Conservation (phyloP, 2,329 filamentous ascomycete genomes). For the Aspergillus versicolor region DNA sequence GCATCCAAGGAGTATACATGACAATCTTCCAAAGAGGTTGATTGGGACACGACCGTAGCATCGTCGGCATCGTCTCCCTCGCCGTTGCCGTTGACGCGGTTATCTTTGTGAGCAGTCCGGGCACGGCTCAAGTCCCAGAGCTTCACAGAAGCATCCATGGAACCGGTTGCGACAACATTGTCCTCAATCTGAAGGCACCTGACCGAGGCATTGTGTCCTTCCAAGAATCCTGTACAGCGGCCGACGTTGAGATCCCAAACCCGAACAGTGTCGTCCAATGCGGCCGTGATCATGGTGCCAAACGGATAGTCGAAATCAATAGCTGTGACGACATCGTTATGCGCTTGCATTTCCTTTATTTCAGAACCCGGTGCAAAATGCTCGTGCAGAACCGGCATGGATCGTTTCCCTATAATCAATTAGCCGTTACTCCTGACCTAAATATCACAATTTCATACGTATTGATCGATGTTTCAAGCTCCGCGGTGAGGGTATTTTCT, state of each 20-base stretch:
- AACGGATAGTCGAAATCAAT: constrained; percentile 98
- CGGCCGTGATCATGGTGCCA: constrained; percentile 88
- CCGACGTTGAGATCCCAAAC: constrained; percentile 97
- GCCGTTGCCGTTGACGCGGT: constrained; percentile 48
- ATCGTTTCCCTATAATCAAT: constrained; percentile 56
- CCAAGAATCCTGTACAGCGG: constrained; percentile 84
- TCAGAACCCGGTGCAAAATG: constrained; percentile 86
- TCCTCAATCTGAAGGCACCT: constrained; percentile 90
- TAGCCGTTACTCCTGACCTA: constrained; percentile 26
- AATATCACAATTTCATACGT: constrained; percentile 26
- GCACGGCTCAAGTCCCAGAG: constrained; percentile 93
- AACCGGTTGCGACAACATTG: constrained; percentile 91
- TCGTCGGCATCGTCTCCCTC: constrained; percentile 38
- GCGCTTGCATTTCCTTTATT: constrained; percentile 85
- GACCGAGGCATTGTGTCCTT: constrained; percentile 93
- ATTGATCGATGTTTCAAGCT: constrained; percentile 49
- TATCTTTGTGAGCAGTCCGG: constrained; percentile 68
- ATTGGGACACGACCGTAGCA: constrained; percentile 58
- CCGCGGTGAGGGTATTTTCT: constrained; percentile 73
- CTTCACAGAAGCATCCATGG: constrained; percentile 89
- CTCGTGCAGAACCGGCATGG: constrained; percentile 93
- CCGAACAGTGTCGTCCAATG: constrained; percentile 86
- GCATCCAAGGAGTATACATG: constrained; percentile 83
- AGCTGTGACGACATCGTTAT: constrained; percentile 83
- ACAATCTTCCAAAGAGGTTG: constrained; percentile 84